Conservation (phyloP, 176 grass and related monocot species). For the Bromus sterilis region DNA sequence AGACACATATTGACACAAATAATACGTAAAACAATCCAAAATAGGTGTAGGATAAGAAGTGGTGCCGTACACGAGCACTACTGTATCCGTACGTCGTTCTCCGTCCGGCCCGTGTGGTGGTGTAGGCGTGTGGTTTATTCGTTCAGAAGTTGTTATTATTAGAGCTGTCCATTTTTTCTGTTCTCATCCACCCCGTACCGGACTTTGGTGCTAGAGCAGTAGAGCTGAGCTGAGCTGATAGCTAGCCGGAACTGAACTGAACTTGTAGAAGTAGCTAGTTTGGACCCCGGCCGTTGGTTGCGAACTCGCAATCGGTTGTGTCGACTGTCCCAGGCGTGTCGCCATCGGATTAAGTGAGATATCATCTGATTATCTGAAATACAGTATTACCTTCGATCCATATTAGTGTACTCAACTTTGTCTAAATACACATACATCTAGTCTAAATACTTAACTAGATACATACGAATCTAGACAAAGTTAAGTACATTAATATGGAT, state of each 20-base stretch:
- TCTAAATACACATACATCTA: no score
- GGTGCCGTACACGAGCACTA: background rate
- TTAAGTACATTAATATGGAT: no score
- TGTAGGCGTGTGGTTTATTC: background rate
- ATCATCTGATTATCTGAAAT: background rate
- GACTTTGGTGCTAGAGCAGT: background rate
- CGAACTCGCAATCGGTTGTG: background rate
- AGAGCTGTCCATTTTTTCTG: background rate
- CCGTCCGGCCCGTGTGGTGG: background rate
- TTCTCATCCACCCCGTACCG: background rate
- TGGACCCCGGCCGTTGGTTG: background rate
- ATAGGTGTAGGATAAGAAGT: background rate
- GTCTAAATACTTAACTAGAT: no score
- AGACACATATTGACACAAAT: background rate
- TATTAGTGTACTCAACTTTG: no score
- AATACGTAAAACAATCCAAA: background rate
- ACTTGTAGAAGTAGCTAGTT: background rate
- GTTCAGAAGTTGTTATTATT: background rate
- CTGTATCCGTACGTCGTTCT: background rate
- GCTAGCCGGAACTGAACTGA: no score
- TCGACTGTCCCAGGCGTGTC: background rate
- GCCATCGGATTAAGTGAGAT: background rate
- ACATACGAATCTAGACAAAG: no score
- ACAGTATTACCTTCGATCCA: no score
- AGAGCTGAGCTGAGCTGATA: no score